These are phyloP conservation scores for Cyanodermella asteris DNA, from an alignment of 2,329 filamentous ascomycete species.

Conservation along the genomic window DNA sequence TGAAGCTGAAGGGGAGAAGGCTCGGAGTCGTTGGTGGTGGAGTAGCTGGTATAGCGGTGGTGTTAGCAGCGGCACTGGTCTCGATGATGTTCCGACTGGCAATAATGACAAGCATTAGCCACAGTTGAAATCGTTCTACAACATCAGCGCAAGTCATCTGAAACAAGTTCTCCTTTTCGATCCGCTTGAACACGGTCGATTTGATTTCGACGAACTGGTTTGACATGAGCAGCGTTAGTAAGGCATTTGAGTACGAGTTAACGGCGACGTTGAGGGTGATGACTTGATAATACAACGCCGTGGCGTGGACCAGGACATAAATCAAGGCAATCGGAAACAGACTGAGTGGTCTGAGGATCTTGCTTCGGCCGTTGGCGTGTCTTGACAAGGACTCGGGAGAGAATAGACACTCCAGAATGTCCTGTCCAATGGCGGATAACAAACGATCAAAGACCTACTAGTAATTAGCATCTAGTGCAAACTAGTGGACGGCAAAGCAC, in stretches of 20 bases:
- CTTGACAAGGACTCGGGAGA: constrained; percentile 81
- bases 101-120: constrained; percentile 93
- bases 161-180: constrained; percentile 94
- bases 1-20: constrained; percentile 78
- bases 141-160: constrained; percentile 92
- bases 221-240: constrained; percentile 77
- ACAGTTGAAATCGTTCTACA: constrained; percentile 90
- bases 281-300: constrained; percentile 86
- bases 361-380: constrained; percentile 71
- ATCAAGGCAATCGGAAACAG: constrained; percentile 72
- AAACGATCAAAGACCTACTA: constrained; percentile 57
- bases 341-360: constrained; percentile 67
- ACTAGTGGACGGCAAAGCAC: constrained; percentile 5
- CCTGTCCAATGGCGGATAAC: constrained; percentile 77
- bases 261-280: constrained; percentile 95
- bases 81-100: constrained; percentile 91
- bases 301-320: constrained; percentile 75
- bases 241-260: constrained; percentile 92
- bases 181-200: constrained; percentile 92
- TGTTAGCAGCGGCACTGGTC: constrained; percentile 36
- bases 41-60: constrained; percentile 20
- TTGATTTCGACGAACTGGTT: constrained; percentile 99
- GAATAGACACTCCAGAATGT: constrained; percentile 88
- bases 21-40: constrained; percentile 29
- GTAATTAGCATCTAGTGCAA: no score